Evolutionary conservation across 345 rosid genomes (phyloP).

Genomic region (Populus pruinosa): DNA sequence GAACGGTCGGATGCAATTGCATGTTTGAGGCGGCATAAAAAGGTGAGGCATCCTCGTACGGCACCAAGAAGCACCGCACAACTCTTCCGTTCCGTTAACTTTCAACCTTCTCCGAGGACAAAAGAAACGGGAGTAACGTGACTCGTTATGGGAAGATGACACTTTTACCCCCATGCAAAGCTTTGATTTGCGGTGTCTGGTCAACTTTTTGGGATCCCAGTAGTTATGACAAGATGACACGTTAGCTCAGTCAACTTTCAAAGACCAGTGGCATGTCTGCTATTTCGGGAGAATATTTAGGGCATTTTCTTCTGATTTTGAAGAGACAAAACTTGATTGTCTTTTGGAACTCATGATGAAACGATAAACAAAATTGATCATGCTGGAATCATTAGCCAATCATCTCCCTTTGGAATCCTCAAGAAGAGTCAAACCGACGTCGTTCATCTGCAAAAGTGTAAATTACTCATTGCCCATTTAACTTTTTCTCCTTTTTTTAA

Average conservation of each 20-base stretch:
- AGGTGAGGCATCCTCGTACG: background rate
- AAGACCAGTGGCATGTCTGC: background rate
- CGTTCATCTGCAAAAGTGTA: background rate
- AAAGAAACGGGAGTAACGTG: background rate
- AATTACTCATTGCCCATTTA: too few species aligned
- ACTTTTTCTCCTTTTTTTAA: background rate
- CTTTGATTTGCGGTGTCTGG: background rate
- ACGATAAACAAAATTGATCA: background rate
- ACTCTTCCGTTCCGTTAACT: background rate
- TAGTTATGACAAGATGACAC: background rate
- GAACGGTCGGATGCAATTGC: too few species aligned
- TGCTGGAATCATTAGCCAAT: constrained; percentile 1
- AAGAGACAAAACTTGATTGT: background rate
- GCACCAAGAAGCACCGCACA: background rate
- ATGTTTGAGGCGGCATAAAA: too few species aligned
- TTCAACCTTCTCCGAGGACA: background rate
- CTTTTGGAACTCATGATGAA: background rate
- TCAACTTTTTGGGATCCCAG: too few species aligned
- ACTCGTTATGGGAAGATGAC: background rate
- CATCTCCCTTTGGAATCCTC: background rate
- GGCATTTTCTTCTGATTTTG: background rate
- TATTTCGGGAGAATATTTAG: background rate
- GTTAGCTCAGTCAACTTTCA: background rate
- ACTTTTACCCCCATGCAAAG: background rate
- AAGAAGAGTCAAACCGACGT: background rate